phyloP scores from a whole-genome alignment of 306 rosid species.

The Prunus armeniaca region DNA sequence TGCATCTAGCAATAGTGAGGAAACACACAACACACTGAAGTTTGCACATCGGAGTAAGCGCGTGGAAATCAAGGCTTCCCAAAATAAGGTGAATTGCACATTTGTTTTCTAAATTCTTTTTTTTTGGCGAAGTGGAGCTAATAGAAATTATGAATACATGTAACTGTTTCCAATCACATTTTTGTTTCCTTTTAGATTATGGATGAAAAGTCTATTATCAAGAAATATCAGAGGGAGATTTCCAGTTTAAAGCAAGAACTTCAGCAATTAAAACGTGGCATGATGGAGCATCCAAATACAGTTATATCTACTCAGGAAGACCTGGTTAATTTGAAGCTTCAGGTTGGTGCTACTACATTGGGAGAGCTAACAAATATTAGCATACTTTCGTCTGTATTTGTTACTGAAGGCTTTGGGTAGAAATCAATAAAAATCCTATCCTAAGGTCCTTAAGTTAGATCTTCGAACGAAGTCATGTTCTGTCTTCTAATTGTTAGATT shows the following conservation, averaged over 20 bases:
- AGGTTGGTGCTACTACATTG: constrained; percentile 38
- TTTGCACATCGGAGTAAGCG: constrained; percentile 61
- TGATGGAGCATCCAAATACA: constrained; percentile 40
- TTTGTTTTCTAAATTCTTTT: not conserved
- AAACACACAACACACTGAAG: constrained; percentile 56
- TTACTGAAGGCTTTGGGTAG: not conserved
- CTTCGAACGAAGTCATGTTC: not conserved
- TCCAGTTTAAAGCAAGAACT: constrained; percentile 57
- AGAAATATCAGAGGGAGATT: constrained; percentile 58
- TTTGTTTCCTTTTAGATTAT: constrained; percentile 34
- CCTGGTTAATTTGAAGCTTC: constrained; percentile 56
- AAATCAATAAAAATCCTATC: not conserved
- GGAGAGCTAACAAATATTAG: not conserved
- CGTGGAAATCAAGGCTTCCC: constrained; percentile 58
- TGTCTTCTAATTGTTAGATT: not conserved
- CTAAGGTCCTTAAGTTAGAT: not conserved
- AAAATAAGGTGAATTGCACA: constrained; percentile 43
- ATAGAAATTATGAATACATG: not conserved
- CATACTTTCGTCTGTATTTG: not conserved
- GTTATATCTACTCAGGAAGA: constrained; percentile 47
- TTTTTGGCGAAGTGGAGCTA: not conserved
- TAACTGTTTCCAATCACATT: constrained; percentile 1
- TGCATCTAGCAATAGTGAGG: constrained; percentile 59
- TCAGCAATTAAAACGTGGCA: constrained; percentile 51
- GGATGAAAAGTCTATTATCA: constrained; percentile 62